A percentile compares a stretch with the other conserved stretches of the same genome.
Evolutionary conservation across 2,329 filamentous ascomycete genomes (phyloP).

Genomic region (Paracorniculantispora psalliotae): DNA sequence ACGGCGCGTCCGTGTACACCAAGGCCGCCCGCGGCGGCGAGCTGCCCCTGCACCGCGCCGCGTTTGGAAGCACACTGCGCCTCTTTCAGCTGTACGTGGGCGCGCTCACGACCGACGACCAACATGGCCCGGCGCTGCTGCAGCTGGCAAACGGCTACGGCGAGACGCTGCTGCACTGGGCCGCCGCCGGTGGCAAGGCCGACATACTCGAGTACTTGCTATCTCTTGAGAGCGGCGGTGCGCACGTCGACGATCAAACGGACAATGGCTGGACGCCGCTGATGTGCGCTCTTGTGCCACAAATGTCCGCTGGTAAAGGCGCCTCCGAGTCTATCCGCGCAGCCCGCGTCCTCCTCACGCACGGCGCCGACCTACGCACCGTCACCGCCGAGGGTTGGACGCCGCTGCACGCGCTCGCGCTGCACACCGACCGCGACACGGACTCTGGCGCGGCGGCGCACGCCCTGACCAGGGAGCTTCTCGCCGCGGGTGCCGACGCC

Average conservation of each 20-base stretch:
- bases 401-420: conserved; percentile 20
- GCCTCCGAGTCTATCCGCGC: conserved; percentile 8
- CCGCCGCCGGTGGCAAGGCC: not conserved
- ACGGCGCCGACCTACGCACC: conserved; percentile 18
- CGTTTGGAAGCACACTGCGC: not conserved
- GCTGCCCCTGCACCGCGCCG: not conserved
- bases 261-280: conserved; percentile 27
- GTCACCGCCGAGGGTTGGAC: conserved; percentile 24
- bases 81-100: not conserved
- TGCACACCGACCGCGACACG: conserved; percentile 12
- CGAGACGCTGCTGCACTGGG: not conserved
- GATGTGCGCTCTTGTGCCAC: conserved; percentile 22
- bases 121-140: not conserved
- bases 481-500: conserved; percentile 8
- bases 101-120: not conserved
- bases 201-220: not conserved
- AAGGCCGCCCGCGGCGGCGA: not conserved
- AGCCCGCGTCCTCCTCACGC: conserved; percentile 20
- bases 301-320: not conserved
- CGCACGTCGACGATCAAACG: conserved; percentile 19
- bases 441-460: not conserved
- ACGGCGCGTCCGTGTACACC: not conserved
- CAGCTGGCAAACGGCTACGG: not conserved
- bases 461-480: conserved; percentile 13
- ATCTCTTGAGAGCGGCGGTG: not conserved